Percentiles rank a stretch among this genome's conserved stretches.
Evolutionary conservation across 495 filamentous ascomycete species (phyloP).

Genomic region (Acidomyces sp.): DNA sequence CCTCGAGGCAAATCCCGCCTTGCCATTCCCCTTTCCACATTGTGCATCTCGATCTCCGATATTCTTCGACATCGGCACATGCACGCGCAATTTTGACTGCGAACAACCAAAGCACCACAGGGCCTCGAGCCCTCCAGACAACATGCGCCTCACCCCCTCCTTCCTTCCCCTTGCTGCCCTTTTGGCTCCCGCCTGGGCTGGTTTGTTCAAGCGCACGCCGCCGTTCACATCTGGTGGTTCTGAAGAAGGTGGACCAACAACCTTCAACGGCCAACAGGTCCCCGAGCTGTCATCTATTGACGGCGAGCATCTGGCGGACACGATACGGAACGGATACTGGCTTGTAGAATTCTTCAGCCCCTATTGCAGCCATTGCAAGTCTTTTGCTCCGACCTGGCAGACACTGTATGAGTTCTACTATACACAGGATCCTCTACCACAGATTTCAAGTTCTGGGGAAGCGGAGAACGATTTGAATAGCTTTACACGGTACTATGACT

Average conservation of each 20-base stretch:
- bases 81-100: no score
- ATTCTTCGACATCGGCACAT: no score
- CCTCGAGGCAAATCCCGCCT: no score
- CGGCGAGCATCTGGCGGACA: slow-evolving; percentile 41
- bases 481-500: slow-evolving; percentile 67
- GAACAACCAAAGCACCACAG: no score
- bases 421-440: slow-evolving; percentile 61
- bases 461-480: slow-evolving; percentile 41
- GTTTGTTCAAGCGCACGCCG: slow-evolving; percentile 5
- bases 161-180: no score
- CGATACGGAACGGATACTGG: slow-evolving; percentile 53
- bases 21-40: no score
- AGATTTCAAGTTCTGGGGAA: slow-evolving; percentile 30
- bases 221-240: not conserved
- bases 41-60: no score
- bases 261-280: slow-evolving; percentile 70
- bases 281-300: slow-evolving; percentile 57
- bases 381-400: slow-evolving; percentile 74
- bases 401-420: slow-evolving; percentile 94
- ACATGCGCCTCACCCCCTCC: no score
- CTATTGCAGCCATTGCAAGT: slow-evolving; percentile 65
- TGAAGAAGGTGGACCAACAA: slow-evolving; percentile 31
- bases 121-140: no score
- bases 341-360: slow-evolving; percentile 69
- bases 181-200: no score